Evolutionary conservation across 495 filamentous ascomycete species (phyloP), one percentile per base, ranked within the genome.

Genomic region (Penicillium dipodomyicola): DNA sequence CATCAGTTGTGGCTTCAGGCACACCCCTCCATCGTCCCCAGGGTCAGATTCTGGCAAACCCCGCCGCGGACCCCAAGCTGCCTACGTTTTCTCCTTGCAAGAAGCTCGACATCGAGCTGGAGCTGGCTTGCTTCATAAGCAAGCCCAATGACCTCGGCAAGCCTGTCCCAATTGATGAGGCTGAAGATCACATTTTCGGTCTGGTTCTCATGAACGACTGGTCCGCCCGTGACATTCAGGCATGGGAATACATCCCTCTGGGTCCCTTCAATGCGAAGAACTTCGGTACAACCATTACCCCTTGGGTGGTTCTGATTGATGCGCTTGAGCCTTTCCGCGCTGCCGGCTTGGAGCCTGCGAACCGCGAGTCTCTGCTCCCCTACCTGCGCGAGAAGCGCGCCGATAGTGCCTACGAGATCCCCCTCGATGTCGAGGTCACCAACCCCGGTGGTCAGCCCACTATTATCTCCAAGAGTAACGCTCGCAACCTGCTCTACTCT

Each of bases 221-320:
- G 92, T 92, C 87, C 58, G 92, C 92, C 10, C 78, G 92, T 49
- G 92, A 97, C 66, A 87, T 97, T 43, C 92, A 97, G 70, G 77
- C 80, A 5, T 97, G 91, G 91, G 92, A 97, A 72, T 95, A 93
- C 62, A 74, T 91, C 2, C 90, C 90, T 4, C 72, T 94, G 23
- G 90, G 90, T 0, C 92, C 92, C 1, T 96, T 97, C 74, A 93
- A 90, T 58, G 78, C 84, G 6, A 97, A 97, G 81, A 96, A 94
- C 70, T 96, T 96, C 70, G 90, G 85, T n/a, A 94, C 91, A 0
- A 88, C 83, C 3, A 89, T 97, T 57, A 90, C 85, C 52, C 81
- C 91, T 0, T 97, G 93, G 93, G 87, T 97, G 1, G 89, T 97
- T 14, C 74, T 94, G 4, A 73, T 87, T 14, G 91, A 96, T 63